Evolutionary conservation across 495 filamentous ascomycete genomes (phyloP).

Genomic region (Xylaria bambusicola): DNA sequence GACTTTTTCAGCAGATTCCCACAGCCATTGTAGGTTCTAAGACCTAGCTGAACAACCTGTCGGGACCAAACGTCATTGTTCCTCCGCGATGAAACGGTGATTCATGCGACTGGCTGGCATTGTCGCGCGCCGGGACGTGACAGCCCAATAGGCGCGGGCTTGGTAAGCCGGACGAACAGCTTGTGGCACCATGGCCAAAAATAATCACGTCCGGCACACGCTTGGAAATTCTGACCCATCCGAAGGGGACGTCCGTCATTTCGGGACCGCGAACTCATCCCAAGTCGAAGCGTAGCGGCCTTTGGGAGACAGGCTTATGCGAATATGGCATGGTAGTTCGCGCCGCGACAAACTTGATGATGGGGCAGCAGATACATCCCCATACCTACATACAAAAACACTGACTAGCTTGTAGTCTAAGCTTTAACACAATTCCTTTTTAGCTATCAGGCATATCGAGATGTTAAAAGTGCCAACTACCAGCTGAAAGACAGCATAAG

Average conservation of each 20-base stretch:
- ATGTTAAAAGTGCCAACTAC: too few species aligned
- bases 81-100: neutral
- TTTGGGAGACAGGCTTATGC: neutral
- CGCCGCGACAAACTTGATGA: neutral
- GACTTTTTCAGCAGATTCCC: too few species aligned
- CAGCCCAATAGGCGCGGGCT: neutral
- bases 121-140: neutral
- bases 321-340: neutral
- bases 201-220: neutral
- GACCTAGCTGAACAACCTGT: too few species aligned
- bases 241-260: conserved; percentile 15
- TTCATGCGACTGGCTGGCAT: neutral
- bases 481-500: too few species aligned
- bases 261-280: neutral
- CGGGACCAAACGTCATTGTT: neutral
- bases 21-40: too few species aligned
- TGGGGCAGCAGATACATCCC: neutral
- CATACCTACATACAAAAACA: too few species aligned
- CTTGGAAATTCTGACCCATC: neutral
- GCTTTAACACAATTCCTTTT: too few species aligned
- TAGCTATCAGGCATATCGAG: too few species aligned
- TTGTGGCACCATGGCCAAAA: conserved; percentile 9
- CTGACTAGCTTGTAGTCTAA: too few species aligned
- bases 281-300: neutral
- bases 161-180: conserved; percentile 4